A percentile compares a stretch with the other conserved stretches of the same genome.
phyloP scores from a whole-genome alignment of 2,329 filamentous ascomycete species.

The Exophiala dermatitidis region DNA sequence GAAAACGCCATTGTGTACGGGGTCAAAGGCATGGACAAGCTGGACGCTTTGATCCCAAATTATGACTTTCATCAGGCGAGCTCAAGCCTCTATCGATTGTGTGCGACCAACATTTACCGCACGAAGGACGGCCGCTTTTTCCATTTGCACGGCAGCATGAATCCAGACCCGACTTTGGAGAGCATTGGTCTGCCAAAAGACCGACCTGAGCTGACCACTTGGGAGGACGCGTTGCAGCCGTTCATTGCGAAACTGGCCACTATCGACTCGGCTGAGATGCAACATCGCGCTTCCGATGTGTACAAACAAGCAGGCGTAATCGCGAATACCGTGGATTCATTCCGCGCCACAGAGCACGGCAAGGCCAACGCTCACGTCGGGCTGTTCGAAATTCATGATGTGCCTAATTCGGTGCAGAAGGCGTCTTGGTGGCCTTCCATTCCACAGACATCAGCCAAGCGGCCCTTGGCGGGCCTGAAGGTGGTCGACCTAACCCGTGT shows the following conservation, averaged over 20 bases:
- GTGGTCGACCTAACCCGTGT: slow-evolving; percentile 45
- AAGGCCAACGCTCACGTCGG: slow-evolving; percentile 38
- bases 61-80: slow-evolving; percentile 56
- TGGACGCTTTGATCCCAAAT: slow-evolving; percentile 43
- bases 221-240: slow-evolving; percentile 31
- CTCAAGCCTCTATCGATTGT: slow-evolving; percentile 44
- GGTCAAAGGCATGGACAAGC: slow-evolving; percentile 15
- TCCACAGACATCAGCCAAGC: slow-evolving; percentile 28
- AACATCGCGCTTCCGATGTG: slow-evolving; percentile 33
- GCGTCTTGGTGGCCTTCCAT: slow-evolving; percentile 20
- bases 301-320: slow-evolving; percentile 39
- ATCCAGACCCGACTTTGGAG: slow-evolving; percentile 39
- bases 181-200: slow-evolving; percentile 33
- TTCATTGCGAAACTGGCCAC: slow-evolving; percentile 33
- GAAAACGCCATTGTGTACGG: slow-evolving; percentile 20
- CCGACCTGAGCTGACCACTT: slow-evolving; percentile 24
- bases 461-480: slow-evolving; percentile 42
- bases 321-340: slow-evolving; percentile 35
- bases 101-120: slow-evolving; percentile 40
- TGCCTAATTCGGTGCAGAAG: slow-evolving; percentile 9
- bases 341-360: slow-evolving; percentile 36
- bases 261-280: slow-evolving; percentile 33
- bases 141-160: slow-evolving; percentile 44
- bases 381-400: slow-evolving; percentile 34
- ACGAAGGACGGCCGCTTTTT: slow-evolving; percentile 43